Evolutionary conservation across 805 yeast species (phyloP), one percentile per base, ranked within the genome.

Genomic region (Clavispora vitiphila): DNA sequence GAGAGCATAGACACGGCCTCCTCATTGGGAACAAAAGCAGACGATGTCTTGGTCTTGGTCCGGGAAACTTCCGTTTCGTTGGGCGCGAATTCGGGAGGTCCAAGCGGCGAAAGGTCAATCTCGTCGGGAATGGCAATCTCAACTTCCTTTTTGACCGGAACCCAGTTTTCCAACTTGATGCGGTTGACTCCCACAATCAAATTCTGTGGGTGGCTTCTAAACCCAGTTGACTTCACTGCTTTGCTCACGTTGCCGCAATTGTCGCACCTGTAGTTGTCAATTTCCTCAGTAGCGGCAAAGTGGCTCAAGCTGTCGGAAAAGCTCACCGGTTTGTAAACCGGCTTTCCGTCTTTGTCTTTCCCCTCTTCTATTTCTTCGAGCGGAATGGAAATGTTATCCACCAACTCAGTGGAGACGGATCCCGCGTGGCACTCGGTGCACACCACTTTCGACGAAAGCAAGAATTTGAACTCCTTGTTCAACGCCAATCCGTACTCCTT

Each of bases 101-200:
- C 44, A 44, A 65, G 76, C 1, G 51, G 46, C 2, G 69, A 60
- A 2, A 91, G 46, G 44, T 75, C 70, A 34, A 84, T 52, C 2
- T 25, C 21, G 56, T 42, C 72, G 64, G 57, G 83, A 66, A 56
- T 78, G 49, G 38, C 61, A 11, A 91, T 71, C 2, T 95, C 95
- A 5, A 83, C 86, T 46, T 80, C 83, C 1, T 86, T 72, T 59
- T 93, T 93, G 0, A 78, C 70, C 0, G 98, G 97, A 2, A 81
- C 84, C 98, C 97, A 93, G 55, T 88, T 87, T 34, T 81, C 85
- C 27, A 95, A 64, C 48, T 83, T 80, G 42, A 91, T 87, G 55
- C 98, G 73, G 47, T 87, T 83, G 3, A 88, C 86, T 47, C 81
- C 82, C 1, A 87, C 67, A 4, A 86, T 76, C 22, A 93, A 66